Conservation (phyloP, 176 grass and related monocot genomes). For the Elaeis guineensis region DNA sequence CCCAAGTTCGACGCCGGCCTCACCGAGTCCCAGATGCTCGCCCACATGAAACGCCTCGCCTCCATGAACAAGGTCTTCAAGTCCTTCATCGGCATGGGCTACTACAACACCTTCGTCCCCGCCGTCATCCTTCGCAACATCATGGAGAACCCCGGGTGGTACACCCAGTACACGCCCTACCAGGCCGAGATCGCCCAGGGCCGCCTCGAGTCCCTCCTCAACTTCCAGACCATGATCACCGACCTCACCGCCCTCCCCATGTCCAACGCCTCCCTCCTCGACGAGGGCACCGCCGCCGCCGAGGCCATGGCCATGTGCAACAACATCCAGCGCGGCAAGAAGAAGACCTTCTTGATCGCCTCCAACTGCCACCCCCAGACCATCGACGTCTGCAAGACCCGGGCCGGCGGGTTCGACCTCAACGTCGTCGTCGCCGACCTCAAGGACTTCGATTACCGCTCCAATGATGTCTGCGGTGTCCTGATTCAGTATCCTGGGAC, state of each 20-base stretch:
- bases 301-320: conserved; percentile 99
- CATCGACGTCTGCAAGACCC: conserved; percentile 79
- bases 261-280: conserved; percentile 96
- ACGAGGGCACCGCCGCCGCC: conserved; percentile 95
- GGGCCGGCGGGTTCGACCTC: conserved; percentile 68
- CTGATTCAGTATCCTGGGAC: conserved; percentile 93
- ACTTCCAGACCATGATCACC: conserved; percentile 88
- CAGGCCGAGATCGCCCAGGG: conserved; percentile 99
- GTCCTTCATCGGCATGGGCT: conserved; percentile 98
- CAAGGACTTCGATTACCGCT: conserved; percentile 72
- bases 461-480: conserved; percentile 83
- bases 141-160: conserved; percentile 99
- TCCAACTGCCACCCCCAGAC: conserved; percentile 97
- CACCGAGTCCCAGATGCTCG: conserved; percentile 85
- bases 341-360: conserved; percentile 83
- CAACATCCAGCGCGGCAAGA: conserved; percentile 74
- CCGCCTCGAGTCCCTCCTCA: conserved; percentile 92
- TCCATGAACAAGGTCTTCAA: conserved; percentile 70
- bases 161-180: conserved; percentile 99
- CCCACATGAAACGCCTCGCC: conserved; percentile 70
- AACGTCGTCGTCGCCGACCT: conserved; percentile 62
- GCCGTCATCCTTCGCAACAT: conserved; percentile 74
- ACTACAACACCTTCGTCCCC: conserved; percentile 85
- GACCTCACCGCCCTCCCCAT: conserved; percentile 93
- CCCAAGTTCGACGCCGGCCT: conserved; percentile 66